phyloP scores from a whole-genome alignment of 1,139 yeast species.

The Pichia cactophila region DNA sequence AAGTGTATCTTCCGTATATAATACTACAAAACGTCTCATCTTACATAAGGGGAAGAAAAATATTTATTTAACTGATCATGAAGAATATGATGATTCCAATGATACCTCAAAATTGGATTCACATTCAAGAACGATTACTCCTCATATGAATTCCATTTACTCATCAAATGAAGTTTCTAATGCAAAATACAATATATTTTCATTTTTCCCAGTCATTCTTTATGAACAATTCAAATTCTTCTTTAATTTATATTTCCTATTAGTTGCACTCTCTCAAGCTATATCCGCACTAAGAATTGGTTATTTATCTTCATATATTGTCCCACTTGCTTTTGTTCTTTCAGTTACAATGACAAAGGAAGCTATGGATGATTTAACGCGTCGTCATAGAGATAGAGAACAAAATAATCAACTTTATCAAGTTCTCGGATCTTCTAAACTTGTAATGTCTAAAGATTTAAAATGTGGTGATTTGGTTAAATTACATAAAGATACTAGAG shows the following conservation, averaged over 20 bases:
- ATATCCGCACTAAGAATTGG: conserved; percentile 92
- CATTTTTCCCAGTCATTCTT: conserved; percentile 81
- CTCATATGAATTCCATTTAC: conserved; percentile 35
- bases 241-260: conserved; percentile 81
- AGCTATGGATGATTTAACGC: conserved; percentile 85
- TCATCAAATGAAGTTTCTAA: conserved; percentile 84
- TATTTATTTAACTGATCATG: conserved; percentile 20
- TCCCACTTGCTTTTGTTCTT: conserved; percentile 88
- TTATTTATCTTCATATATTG: conserved; percentile 83
- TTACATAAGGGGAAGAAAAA: conserved; percentile 20
- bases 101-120: conserved; percentile 1
- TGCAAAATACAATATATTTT: conserved; percentile 85
- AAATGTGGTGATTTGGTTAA: conserved; percentile 84
- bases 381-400: conserved; percentile 84
- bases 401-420: conserved; percentile 80
- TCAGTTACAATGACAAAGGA: conserved; percentile 93
- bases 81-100: neutral
- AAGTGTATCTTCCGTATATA: conserved; percentile 22
- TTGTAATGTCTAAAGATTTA: conserved; percentile 56
- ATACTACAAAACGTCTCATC: conserved; percentile 22
- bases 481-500: conserved; percentile 71
- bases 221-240: conserved; percentile 97
- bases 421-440: conserved; percentile 45
- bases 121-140: conserved; percentile 23
- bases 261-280: conserved; percentile 91